phyloP scores from a whole-genome alignment of 352 stramenopile species.

The Globisporangium lucens region DNA sequence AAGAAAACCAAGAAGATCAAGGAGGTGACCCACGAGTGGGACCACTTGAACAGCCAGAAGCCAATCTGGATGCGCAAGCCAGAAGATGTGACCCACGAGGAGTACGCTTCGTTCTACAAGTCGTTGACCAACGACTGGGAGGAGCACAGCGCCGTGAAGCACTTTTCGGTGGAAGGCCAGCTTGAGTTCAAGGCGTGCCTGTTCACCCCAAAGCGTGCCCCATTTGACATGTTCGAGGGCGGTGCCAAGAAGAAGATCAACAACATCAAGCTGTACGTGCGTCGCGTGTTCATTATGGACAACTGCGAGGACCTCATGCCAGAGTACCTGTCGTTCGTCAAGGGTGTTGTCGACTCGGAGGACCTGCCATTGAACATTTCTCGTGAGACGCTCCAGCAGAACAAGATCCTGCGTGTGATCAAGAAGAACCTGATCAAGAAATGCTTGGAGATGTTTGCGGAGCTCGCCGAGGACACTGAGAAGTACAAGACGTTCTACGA shows the following conservation, averaged over 20 bases:
- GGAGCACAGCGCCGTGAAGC: conserved; percentile 96
- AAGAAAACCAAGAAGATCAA: conserved; percentile 98
- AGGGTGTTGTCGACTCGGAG: conserved; percentile 99
- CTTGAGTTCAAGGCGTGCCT: conserved; percentile 99
- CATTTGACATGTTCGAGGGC: conserved; percentile 99
- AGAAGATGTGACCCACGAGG: conserved; percentile 98
- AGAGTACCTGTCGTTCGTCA: conserved; percentile 98
- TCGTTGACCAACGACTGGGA: conserved; percentile 99
- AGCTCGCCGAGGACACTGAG: conserved; percentile 97
- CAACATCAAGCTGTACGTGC: conserved; percentile 99
- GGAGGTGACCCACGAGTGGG: conserved; percentile 99
- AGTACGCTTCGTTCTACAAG: conserved; percentile 99
- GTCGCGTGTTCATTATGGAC: conserved; percentile 99
- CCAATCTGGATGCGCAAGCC: conserved; percentile 99
- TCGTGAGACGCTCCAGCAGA: conserved; percentile 99
- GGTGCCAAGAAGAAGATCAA: conserved; percentile 99
- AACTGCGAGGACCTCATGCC: conserved; percentile 99
- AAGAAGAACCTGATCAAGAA: conserved; percentile 99
- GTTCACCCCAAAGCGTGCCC: conserved; percentile 97
- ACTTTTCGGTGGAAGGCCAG: conserved; percentile 99
- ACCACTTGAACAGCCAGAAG: conserved; percentile 99
- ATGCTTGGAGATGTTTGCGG: conserved; percentile 98
- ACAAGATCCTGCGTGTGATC: conserved; percentile 99
- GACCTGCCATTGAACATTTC: conserved; percentile 99
- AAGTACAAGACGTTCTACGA: conserved; percentile 99